These are phyloP conservation scores for Earliella scabrosa DNA, from an alignment of 1,284 basidiomycete species.

Conservation along the genomic window DNA sequence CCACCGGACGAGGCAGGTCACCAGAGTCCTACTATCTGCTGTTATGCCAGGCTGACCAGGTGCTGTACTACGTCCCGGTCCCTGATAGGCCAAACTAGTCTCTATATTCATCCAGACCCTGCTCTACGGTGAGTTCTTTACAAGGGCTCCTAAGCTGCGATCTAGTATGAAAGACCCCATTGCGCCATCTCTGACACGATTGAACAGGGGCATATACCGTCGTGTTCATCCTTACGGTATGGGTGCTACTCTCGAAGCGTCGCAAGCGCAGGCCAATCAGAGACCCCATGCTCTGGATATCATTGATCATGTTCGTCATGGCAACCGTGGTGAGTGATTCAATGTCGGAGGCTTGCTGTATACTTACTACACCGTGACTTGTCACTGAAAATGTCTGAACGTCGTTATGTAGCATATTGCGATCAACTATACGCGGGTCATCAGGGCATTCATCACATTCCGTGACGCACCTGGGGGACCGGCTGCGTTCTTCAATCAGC, in stretches of 20 bases:
- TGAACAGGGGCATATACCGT: conserved; percentile 8
- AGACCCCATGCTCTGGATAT: conserved; percentile 15
- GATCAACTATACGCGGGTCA: conserved; percentile 27
- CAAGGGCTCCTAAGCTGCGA: no score
- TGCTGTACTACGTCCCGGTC: no score
- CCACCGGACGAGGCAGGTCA: conserved; percentile 9
- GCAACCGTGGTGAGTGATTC: conserved; percentile 16
- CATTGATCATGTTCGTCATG: conserved; percentile 10
- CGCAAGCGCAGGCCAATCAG: neutral
- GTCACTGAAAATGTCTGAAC: no score
- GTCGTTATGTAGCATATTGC: conserved; percentile 29
- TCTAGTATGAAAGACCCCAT: neutral
- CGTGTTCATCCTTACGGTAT: conserved; percentile 15
- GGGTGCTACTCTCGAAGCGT: conserved; percentile 10
- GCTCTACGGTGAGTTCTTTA: conserved; percentile 12
- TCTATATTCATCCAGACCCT: conserved; percentile 17
- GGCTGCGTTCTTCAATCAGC: conserved; percentile 26
- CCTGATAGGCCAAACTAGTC: conserved; percentile 11
- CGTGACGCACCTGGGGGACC: conserved; percentile 28
- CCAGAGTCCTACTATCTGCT: no score
- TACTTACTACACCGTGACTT: neutral
- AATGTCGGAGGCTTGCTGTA: no score
- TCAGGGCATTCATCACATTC: conserved; percentile 27
- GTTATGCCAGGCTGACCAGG: no score
- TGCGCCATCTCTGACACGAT: neutral